Evolutionary conservation across 257 asterid species (phyloP).

Genomic region (Ilex aquifolium): DNA sequence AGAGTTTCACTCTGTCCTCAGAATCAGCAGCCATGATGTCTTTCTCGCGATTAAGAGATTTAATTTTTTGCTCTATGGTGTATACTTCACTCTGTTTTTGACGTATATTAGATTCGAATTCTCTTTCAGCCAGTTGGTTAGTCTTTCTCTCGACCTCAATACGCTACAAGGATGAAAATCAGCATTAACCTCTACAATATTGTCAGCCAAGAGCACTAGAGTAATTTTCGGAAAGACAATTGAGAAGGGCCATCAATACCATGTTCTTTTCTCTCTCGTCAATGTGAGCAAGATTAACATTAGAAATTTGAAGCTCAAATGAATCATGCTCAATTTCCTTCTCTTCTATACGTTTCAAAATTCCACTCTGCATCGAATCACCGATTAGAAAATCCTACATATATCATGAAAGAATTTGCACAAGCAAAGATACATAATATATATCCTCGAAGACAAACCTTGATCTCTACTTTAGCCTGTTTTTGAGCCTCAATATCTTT

Average conservation of each 20-base stretch:
- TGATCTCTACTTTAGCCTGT: slow-evolving; percentile 56
- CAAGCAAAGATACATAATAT: too few species aligned
- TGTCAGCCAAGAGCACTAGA: slow-evolving; percentile 9
- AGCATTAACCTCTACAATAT: slow-evolving; percentile 12
- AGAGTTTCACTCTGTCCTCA: slow-evolving; percentile 69
- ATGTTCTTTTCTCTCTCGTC: slow-evolving; percentile 74
- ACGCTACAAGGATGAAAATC: slow-evolving; percentile 39
- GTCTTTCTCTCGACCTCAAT: slow-evolving; percentile 65
- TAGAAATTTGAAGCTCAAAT: slow-evolving; percentile 54
- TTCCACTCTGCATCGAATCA: slow-evolving; percentile 41
- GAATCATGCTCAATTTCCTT: slow-evolving; percentile 58
- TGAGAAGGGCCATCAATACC: slow-evolving; percentile 38
- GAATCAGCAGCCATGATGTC: slow-evolving; percentile 72
- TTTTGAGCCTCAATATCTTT: slow-evolving; percentile 57
- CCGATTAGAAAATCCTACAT: slow-evolving; percentile 6
- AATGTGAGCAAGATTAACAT: slow-evolving; percentile 43
- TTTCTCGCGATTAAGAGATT: slow-evolving; percentile 51
- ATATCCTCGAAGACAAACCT: slow-evolving; percentile 39
- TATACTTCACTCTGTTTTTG: slow-evolving; percentile 53
- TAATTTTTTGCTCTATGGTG: slow-evolving; percentile 53
- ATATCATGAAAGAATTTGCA: too few species aligned
- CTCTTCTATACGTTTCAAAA: slow-evolving; percentile 50
- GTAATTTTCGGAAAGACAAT: slow-evolving; percentile 4
- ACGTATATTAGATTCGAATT: slow-evolving; percentile 35
- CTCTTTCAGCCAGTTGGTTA: slow-evolving; percentile 51